Evolutionary conservation across 352 stramenopile species (phyloP).

Genomic region (Sclerospora graminicola): DNA sequence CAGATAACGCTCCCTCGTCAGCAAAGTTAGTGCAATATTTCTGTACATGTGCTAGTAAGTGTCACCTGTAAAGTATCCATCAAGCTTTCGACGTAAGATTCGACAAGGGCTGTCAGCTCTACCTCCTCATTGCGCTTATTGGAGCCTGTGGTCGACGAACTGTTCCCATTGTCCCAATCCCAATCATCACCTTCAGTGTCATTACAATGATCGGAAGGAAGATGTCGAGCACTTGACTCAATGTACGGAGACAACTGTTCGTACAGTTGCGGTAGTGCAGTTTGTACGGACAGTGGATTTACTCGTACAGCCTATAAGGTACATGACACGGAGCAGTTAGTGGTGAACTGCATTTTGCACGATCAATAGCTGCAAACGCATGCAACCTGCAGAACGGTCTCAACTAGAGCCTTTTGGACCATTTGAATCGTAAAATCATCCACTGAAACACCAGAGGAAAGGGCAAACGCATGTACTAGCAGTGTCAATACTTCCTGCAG

Average conservation of each 20-base stretch:
- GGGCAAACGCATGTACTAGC: slow-evolving; percentile 51
- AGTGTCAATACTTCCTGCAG: slow-evolving; percentile 44
- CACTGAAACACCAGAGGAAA: slow-evolving; percentile 30
- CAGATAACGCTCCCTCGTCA: slow-evolving; percentile 1
- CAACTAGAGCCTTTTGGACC: slow-evolving; percentile 39
- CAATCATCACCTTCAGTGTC: slow-evolving; percentile 46
- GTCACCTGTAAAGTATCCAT: slow-evolving; percentile 40
- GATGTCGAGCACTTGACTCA: slow-evolving; percentile 2
- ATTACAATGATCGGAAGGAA: slow-evolving; percentile 4
- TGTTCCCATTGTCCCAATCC: slow-evolving; percentile 44
- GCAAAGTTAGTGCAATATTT: background rate
- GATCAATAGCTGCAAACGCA: background rate
- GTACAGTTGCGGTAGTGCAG: slow-evolving; percentile 25
- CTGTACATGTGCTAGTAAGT: background rate
- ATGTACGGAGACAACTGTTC: slow-evolving; percentile 22
- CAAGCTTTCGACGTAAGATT: slow-evolving; percentile 32
- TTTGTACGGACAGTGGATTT: slow-evolving; percentile 13
- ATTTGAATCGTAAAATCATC: slow-evolving; percentile 69
- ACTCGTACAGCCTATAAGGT: slow-evolving; percentile 15
- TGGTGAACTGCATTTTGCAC: background rate
- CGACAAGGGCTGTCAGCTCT: slow-evolving; percentile 24
- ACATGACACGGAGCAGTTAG: slow-evolving; percentile 1
- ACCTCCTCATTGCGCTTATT: slow-evolving; percentile 10
- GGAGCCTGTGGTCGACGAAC: slow-evolving; percentile 3
- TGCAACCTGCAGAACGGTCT: slow-evolving; percentile 39